Conservation (phyloP, 2,329 filamentous ascomycete genomes). For the Fusarium circinatum region DNA sequence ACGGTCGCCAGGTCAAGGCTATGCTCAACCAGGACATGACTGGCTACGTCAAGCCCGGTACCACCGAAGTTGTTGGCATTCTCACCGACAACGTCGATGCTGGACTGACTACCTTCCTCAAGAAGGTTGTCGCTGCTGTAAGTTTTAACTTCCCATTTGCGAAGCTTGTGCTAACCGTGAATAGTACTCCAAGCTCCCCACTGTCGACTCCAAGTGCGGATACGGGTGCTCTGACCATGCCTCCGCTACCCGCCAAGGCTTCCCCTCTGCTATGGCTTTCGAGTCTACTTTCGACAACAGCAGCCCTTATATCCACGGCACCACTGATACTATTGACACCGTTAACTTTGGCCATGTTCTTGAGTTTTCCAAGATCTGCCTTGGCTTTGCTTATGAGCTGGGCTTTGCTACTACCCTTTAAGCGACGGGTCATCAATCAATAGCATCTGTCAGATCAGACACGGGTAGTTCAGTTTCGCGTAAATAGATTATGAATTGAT, state of each 20-base stretch:
- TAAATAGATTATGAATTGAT: neutral
- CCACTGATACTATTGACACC: constrained; percentile 76
- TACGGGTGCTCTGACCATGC: constrained; percentile 70
- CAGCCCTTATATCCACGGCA: constrained; percentile 79
- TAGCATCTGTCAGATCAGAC: fast-evolving
- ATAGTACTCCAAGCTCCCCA: constrained; percentile 52
- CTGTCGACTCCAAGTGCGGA: constrained; percentile 61
- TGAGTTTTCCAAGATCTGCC: constrained; percentile 66
- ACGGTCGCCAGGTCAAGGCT: constrained; percentile 50
- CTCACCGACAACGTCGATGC: constrained; percentile 54
- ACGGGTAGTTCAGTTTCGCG: fast-evolving
- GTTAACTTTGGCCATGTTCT: constrained; percentile 74
- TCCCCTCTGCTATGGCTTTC: constrained; percentile 72
- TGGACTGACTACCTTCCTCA: constrained; percentile 51
- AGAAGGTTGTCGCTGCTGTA: constrained; percentile 48
- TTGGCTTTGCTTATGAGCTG: constrained; percentile 60
- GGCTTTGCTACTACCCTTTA: constrained; percentile 58
- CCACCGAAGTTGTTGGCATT: constrained; percentile 49
- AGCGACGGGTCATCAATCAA: neutral
- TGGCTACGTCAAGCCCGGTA: constrained; percentile 49
- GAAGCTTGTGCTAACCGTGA: neutral
- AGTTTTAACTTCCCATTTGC: fast-evolving
- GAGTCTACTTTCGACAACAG: constrained; percentile 68
- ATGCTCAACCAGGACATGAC: constrained; percentile 60
- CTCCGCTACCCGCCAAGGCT: constrained; percentile 72